Base-by-base conservation (phyloP, 1,284 basidiomycete genomes). In the Ustilago sp. region DNA sequence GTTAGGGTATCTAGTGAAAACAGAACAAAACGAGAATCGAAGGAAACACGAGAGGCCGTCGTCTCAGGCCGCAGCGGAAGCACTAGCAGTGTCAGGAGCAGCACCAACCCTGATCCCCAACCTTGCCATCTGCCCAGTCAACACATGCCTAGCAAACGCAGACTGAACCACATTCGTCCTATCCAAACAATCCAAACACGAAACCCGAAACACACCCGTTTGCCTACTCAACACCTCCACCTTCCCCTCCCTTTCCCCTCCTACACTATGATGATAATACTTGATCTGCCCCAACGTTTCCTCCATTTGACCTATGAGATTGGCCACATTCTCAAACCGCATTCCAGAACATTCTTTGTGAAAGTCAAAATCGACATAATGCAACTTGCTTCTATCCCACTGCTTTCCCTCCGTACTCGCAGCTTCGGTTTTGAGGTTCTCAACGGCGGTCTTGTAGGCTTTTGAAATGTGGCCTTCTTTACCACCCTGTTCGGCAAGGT, bases 151-250 rank as follows among this genome's bases (percentile, higher is more conserved):
- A 8, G 94, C 93, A 80, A 98, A 93, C 0, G 95, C 95, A 28
- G 94, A 96, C 87, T 98, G 93, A 0, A 98, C 92, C 77, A 97
- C 97, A 85, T 99, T 99, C 8, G 97, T 99, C 41, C 97, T 91
- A 85, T 98, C 96, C 68, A 98, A 88, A 86, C 95, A 98, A 85
- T 98, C 96, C 58, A 99, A 88, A 86, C 96, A 99, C 83, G 99
- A 99, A 11, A 92, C 93, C 60, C 97, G 89, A 86, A 99, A 98
- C 5, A 94, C 90, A 3, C 97, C 97, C 58, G 90, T 90, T 84
- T 99, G 97, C 35, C 32, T 51, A 47, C 52, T 52, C 3, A 71
- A 8, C 31, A 80, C 65, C 43, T 67, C 34, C n/a, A 19, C 11
- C n/a, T 59, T 53, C 68, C 94, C 91, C 41, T 94, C 95, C 84